These are phyloP conservation scores for Fusarium sp. DNA, from an alignment of 2,329 filamentous ascomycete species.

Conservation along the genomic window DNA sequence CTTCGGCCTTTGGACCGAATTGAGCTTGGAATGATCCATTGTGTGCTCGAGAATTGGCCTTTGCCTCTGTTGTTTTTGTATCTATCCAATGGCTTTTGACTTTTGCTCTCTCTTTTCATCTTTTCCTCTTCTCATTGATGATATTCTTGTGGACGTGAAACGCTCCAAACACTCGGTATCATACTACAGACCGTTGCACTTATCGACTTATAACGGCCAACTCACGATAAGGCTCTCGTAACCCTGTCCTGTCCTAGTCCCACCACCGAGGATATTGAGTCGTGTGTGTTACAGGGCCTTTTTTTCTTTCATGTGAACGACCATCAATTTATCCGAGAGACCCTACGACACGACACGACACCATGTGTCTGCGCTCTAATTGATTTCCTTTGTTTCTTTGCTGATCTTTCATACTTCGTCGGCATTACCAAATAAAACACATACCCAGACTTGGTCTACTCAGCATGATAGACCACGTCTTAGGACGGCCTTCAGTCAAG, in stretches of 20 bases:
- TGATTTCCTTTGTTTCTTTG: constrained; percentile 22
- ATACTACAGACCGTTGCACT: background rate
- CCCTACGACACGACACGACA: constrained; percentile 5
- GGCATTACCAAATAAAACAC: background rate
- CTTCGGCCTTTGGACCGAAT: constrained; percentile 37
- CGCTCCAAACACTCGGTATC: background rate
- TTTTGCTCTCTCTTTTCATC: background rate
- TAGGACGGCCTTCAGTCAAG: constrained; percentile 89
- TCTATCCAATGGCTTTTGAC: background rate
- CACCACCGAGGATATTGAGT: constrained; percentile 30
- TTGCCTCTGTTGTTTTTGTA: background rate
- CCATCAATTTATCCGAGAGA: constrained; percentile 16
- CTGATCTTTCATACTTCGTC: background rate
- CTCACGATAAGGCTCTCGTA: constrained; percentile 8
- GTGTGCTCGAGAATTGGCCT: background rate
- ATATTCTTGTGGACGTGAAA: background rate
- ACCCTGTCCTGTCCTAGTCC: constrained; percentile 23
- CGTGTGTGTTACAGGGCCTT: constrained; percentile 13
- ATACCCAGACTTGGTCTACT: background rate
- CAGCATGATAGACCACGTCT: constrained; percentile 82
- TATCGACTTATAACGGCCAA: constrained; percentile 5
- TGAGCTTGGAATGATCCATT: constrained; percentile 19
- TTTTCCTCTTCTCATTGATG: background rate
- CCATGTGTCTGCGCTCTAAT: constrained; percentile 30
- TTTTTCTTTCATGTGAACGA: constrained; percentile 42